These are phyloP conservation scores for Euphorbia tirucalli DNA, from an alignment of 345 rosid species.

Conservation along the genomic window DNA sequence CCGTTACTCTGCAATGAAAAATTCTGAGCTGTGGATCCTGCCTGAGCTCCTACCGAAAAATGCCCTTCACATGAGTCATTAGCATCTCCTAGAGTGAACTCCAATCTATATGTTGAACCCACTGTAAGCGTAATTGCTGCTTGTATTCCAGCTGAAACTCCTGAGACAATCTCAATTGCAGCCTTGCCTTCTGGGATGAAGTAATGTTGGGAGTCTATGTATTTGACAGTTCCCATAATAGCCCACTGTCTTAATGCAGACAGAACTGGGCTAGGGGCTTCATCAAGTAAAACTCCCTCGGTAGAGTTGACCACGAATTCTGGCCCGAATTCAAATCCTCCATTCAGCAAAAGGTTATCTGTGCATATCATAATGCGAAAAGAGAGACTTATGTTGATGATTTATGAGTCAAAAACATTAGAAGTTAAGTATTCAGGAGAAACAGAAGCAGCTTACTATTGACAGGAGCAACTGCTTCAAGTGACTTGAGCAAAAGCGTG, in stretches of 20 bases:
- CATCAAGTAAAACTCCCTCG: constrained; percentile 45
- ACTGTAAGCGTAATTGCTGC: constrained; percentile 33
- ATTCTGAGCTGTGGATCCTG: constrained; percentile 41
- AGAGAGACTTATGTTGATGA: not conserved
- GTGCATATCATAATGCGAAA: not conserved
- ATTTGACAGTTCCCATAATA: constrained; percentile 49
- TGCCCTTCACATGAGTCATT: constrained; percentile 41
- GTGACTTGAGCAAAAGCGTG: constrained; percentile 38
- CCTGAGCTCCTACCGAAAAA: constrained; percentile 40
- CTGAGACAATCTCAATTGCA: constrained; percentile 50
- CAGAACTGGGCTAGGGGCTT: constrained; percentile 40
- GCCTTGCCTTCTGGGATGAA: constrained; percentile 57
- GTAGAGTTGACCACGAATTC: constrained; percentile 46
- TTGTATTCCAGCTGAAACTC: constrained; percentile 42
- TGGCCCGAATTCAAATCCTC: constrained; percentile 64
- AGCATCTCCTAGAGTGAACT: constrained; percentile 57
- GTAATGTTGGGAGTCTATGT: constrained; percentile 52
- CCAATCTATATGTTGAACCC: constrained; percentile 42
- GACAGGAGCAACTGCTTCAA: constrained; percentile 28
- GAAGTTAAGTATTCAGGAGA: not conserved
- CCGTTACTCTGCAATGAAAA: constrained; percentile 47
- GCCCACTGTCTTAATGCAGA: constrained; percentile 51
- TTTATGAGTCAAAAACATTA: too few species aligned
- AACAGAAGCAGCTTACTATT: constrained; percentile 26
- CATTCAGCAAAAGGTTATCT: constrained; percentile 49